Conservation (phyloP, 2,329 filamentous ascomycete genomes). For the Aspergillus sp. region DNA sequence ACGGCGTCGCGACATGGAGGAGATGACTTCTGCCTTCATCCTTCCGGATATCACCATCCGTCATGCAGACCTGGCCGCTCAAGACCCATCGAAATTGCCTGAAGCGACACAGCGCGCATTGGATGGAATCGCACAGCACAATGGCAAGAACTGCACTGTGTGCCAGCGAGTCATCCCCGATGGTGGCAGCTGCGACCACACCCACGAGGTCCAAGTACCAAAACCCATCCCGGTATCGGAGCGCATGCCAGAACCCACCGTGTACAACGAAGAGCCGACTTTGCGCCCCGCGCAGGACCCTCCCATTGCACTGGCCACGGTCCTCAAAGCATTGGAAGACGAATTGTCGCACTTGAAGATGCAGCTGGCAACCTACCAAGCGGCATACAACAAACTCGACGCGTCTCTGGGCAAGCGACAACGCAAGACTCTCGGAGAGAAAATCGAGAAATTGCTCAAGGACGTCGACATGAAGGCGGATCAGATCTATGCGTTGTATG, state of each 20-base stretch:
- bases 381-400: conserved; percentile 60
- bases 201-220: conserved; percentile 37
- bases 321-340: conserved; percentile 74
- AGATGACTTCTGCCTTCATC: conserved; percentile 60
- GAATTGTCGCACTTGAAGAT: conserved; percentile 71
- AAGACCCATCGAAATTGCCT: conserved; percentile 28
- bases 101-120: conserved; percentile 36
- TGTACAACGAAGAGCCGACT: conserved; percentile 52
- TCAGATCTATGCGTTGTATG: conserved; percentile 75
- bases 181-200: conserved; percentile 29
- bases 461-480: conserved; percentile 67
- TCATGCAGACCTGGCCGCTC: conserved; percentile 21
- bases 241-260: conserved; percentile 36
- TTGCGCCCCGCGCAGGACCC: conserved; percentile 60
- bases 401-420: conserved; percentile 59
- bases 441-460: conserved; percentile 56
- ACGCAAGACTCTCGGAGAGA: conserved; percentile 54
- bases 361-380: conserved; percentile 56
- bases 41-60: conserved; percentile 56
- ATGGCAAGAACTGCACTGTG: conserved; percentile 50
- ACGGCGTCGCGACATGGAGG: conserved; percentile 42
- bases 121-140: conserved; percentile 41
- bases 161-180: conserved; percentile 42
- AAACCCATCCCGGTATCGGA: conserved; percentile 46
- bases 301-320: conserved; percentile 66